Base-by-base conservation (phyloP, 192 early-diverging fungal species). In the Coemansia furcata region DNA sequence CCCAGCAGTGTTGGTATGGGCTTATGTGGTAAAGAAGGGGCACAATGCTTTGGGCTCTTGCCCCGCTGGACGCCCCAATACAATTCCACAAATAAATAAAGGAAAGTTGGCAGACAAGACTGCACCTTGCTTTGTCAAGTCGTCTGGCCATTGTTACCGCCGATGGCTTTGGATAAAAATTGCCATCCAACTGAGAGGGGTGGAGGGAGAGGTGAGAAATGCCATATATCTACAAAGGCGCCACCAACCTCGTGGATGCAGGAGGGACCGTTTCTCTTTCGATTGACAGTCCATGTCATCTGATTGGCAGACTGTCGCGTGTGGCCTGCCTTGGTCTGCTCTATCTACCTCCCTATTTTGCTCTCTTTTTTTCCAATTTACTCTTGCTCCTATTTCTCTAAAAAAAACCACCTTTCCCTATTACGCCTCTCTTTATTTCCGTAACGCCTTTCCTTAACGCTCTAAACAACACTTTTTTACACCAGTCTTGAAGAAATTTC, bases 221-320 rank as follows among this genome's bases (percentile, higher is more conserved):
- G 23, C 50, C n/a, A n/a, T 50, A 5, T 52, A 12, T 52, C 23
- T 52, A 52, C 50, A 52, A 52, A 52, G 46, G 50, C 50, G 29
- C 50, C 50, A 32, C 50, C 50, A 52, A 52, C 50, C 50, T 52
- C 50, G 26, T 65, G 63, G 17, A 58, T 40, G 58, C 47, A 69
- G 46, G 68, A 63, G 61, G 61, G 68, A 63, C 68, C 61, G 32
- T 30, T 30, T 72, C 50, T 42, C 37, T 52, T 50, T 63, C 54
- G 58, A 44, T 38, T 17, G 68, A 35, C 60, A 32, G 44, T 62
- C 9, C 19, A 15, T 37, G 43, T 12, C 43, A 50, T 32, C 67
- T 69, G 67, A 69, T 69, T 69, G 67, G 67, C 38, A 33, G 60
- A 26, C 47, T 26, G 47, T 15, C 21, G 46, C 19, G 46, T 9